Evolutionary conservation across 768 basidiomycete species (phyloP).

Genomic region (Lanmaoa rubissima): DNA sequence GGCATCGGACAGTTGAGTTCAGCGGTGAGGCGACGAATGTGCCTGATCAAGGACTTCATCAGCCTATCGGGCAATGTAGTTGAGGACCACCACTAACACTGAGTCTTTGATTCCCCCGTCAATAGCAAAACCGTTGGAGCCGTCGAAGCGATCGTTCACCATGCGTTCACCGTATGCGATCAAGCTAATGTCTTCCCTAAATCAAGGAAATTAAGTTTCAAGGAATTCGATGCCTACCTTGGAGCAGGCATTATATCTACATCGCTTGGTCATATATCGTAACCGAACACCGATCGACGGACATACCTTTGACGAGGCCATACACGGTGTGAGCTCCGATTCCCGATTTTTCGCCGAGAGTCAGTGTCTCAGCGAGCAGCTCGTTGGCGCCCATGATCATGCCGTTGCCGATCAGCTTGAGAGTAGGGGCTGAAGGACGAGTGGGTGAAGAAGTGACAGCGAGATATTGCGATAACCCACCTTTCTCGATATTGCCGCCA

Average conservation of each 20-base stretch:
- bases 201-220: neutral
- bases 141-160: constrained; percentile 72
- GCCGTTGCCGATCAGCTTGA: constrained; percentile 81
- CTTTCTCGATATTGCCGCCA: constrained; percentile 84
- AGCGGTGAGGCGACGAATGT: constrained; percentile 67
- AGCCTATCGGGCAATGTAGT: neutral
- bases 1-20: constrained; percentile 72
- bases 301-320: constrained; percentile 54
- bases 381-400: constrained; percentile 77
- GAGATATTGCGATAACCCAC: constrained; percentile 30
- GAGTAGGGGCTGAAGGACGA: constrained; percentile 49
- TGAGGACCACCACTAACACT: constrained; percentile 37
- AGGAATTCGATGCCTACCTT: constrained; percentile 34
- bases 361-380: constrained; percentile 78
- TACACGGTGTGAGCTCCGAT: constrained; percentile 63
- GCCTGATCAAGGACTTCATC: constrained; percentile 35
- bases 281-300: neutral
- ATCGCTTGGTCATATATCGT: constrained; percentile 15
- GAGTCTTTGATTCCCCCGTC: constrained; percentile 91
- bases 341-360: constrained; percentile 81
- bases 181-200: constrained; percentile 36
- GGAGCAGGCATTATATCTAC: constrained; percentile 71
- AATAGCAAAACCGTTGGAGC: constrained; percentile 69
- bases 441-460: neutral
- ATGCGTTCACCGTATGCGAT: constrained; percentile 66